A percentile compares a stretch with the other conserved stretches of the same genome.
These are phyloP conservation scores for Bombardia bombarda DNA, from an alignment of 495 filamentous ascomycete species.

Conservation along the genomic window DNA sequence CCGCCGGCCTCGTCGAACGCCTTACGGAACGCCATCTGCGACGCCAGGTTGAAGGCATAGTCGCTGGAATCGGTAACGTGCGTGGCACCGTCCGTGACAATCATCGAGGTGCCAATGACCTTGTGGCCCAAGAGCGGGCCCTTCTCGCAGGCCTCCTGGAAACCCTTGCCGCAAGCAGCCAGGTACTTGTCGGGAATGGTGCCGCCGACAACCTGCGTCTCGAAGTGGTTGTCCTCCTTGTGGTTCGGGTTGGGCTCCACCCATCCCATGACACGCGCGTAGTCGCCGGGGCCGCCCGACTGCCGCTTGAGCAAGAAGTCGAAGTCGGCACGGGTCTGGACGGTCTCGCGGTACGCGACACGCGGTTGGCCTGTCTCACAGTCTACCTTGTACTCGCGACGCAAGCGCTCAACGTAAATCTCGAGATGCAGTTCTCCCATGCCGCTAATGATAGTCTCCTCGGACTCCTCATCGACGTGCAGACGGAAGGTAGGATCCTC, in stretches of 20 bases:
- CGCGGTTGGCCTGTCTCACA: slow-evolving; percentile 94
- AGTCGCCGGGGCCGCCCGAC: slow-evolving; percentile 93
- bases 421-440: slow-evolving; percentile 98
- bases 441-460: slow-evolving; percentile 95
- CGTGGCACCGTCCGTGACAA: slow-evolving; percentile 93
- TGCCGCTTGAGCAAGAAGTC: slow-evolving; percentile 96
- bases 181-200: slow-evolving; percentile 94
- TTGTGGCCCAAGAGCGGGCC: slow-evolving; percentile 90
- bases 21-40: slow-evolving; percentile 95
- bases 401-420: slow-evolving; percentile 98
- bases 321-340: slow-evolving; percentile 67
- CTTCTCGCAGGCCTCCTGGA: slow-evolving; percentile 74
- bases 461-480: slow-evolving; percentile 78
- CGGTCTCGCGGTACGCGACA: slow-evolving; percentile 95
- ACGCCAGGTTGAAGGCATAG: slow-evolving; percentile 95
- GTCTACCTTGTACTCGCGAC: slow-evolving; percentile 92
- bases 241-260: slow-evolving; percentile 72
- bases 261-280: slow-evolving; percentile 83
- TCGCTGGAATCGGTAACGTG: slow-evolving; percentile 98
- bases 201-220: slow-evolving; percentile 80
- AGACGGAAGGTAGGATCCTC: slow-evolving; percentile 98
- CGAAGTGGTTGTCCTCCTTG: slow-evolving; percentile 73
- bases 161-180: slow-evolving; percentile 93
- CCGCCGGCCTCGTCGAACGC: slow-evolving; percentile 74
- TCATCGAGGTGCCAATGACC: slow-evolving; percentile 83